phyloP scores from a whole-genome alignment of 1,284 basidiomycete genomes.

The Wolfiporia cocos region DNA sequence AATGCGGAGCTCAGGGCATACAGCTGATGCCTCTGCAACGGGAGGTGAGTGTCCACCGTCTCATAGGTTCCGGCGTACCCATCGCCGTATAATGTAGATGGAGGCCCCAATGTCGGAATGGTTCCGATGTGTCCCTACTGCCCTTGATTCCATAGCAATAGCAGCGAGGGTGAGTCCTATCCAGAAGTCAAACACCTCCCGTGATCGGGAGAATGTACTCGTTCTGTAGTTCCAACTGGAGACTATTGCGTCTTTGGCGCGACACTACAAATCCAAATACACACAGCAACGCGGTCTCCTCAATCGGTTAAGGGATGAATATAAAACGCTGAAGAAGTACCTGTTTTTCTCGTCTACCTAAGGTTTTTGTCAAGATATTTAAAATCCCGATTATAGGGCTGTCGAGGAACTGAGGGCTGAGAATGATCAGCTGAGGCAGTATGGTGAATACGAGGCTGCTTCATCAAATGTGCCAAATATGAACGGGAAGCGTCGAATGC shows the following conservation, averaged over 20 bases:
- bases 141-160: slow-evolving; percentile 56
- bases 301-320: slow-evolving; percentile 38
- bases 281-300: slow-evolving; percentile 45
- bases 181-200: slow-evolving; percentile 1
- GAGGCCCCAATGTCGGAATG: slow-evolving; percentile 72
- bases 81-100: slow-evolving; percentile 39
- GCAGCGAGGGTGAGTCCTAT: slow-evolving; percentile 51
- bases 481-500: slow-evolving; percentile 62
- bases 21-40: slow-evolving; percentile 66
- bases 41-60: slow-evolving; percentile 41
- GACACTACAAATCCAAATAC: slow-evolving; percentile 49
- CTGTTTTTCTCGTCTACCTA: background rate
- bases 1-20: slow-evolving; percentile 56
- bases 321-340: slow-evolving; percentile 48
- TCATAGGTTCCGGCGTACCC: background rate
- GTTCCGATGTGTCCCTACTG: slow-evolving; percentile 59
- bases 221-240: slow-evolving; percentile 73
- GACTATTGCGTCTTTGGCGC: slow-evolving; percentile 59
- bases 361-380: background rate
- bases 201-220: background rate
- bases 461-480: slow-evolving; percentile 36
- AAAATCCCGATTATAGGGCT: slow-evolving; percentile 29
- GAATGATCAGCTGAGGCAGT: slow-evolving; percentile 40
- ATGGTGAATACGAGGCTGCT: slow-evolving; percentile 24
- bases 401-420: slow-evolving; percentile 46